Percentiles rank a stretch among this genome's conserved stretches.
Conservation (phyloP, 148 eudicot species). For the Vaccinium darrowii region DNA sequence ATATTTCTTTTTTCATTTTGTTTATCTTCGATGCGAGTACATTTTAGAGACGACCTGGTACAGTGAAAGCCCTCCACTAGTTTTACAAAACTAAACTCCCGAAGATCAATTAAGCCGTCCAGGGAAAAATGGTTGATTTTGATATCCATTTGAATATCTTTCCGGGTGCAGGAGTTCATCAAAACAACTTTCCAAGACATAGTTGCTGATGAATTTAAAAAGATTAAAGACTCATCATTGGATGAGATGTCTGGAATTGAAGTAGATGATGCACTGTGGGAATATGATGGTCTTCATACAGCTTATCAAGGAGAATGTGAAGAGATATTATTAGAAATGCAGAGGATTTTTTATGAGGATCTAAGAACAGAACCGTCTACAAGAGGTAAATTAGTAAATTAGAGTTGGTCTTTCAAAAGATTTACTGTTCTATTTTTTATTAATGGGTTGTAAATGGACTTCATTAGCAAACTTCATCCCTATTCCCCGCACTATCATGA, state of each 20-base stretch:
- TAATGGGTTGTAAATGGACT: slow-evolving; percentile 9
- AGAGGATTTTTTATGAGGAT: slow-evolving; percentile 88
- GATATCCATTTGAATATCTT: not conserved
- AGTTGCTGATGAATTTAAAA: slow-evolving; percentile 72
- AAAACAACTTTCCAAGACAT: slow-evolving; percentile 65
- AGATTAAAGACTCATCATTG: slow-evolving; percentile 45
- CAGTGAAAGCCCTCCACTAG: not conserved
- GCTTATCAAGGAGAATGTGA: slow-evolving; percentile 84
- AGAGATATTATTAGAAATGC: slow-evolving; percentile 89
- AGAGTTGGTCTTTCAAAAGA: not conserved
- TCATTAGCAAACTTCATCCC: not conserved
- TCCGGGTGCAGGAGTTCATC: slow-evolving; percentile 57
- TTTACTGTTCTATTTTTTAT: not conserved
- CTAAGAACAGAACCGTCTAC: slow-evolving; percentile 30
- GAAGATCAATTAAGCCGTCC: not conserved
- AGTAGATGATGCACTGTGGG: slow-evolving; percentile 74
- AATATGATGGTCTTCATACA: slow-evolving; percentile 71
- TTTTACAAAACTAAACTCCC: not conserved
- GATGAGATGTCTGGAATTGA: slow-evolving; percentile 23
- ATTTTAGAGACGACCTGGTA: not conserved
- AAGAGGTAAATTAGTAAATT: slow-evolving; percentile 48
- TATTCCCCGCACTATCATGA: not conserved
- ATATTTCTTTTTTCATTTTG: not conserved
- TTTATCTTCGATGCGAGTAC: not conserved
- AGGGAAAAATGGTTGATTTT: not conserved